Evolutionary conservation across 2,329 filamentous ascomycete species (phyloP), one percentile per base, ranked within the genome.

Genomic region (Epichloe uncinata): DNA sequence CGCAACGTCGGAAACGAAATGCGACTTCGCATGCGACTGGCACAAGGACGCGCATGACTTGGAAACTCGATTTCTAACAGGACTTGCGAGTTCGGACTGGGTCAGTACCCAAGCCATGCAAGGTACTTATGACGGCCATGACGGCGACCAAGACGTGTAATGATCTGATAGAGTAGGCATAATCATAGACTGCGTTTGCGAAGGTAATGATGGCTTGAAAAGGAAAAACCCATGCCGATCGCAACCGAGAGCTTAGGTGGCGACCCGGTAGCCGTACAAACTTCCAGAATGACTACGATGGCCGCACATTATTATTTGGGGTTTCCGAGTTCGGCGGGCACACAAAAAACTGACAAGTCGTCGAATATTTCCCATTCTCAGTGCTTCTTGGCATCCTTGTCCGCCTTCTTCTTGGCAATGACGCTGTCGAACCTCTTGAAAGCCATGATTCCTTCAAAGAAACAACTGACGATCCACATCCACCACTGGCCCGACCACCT

Each of bases 11-110:
- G 63, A 67, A 12, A 77, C 79, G 2, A 69, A 70, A 18, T 90
- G 85, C 58, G 79, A 87, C 56, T 85, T 77, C 68, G 85, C 85
- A 3, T 90, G 85, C 59, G 85, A 90, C 63, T 85, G 79, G 69
- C 85, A 87, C 62, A 89, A 88, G 65, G 82, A 89, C 59, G 60
- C 72, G 1, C 64, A 69, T 38, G 75, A 69, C 15, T 63, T 89
- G 53, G 75, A 75, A 58, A 73, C 64, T 57, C 73, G 80, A 49
- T 82, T 81, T 59, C 61, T 68, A 54, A 72, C 63, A 50, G 77
- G 77, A 1, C 59, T 84, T 53, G 76, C 75, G 16, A 78, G 70
- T 55, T 77, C 81, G 61, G 78, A 82, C 59, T 83, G 72, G 69
- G 73, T 83, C 47, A 79, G 75, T 58, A 82, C 80, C 13, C 80